A percentile compares a stretch with the other conserved stretches of the same genome.
These are phyloP conservation scores for Veloboletus limbatus DNA, from an alignment of 1,284 basidiomycete species.

Conservation along the genomic window DNA sequence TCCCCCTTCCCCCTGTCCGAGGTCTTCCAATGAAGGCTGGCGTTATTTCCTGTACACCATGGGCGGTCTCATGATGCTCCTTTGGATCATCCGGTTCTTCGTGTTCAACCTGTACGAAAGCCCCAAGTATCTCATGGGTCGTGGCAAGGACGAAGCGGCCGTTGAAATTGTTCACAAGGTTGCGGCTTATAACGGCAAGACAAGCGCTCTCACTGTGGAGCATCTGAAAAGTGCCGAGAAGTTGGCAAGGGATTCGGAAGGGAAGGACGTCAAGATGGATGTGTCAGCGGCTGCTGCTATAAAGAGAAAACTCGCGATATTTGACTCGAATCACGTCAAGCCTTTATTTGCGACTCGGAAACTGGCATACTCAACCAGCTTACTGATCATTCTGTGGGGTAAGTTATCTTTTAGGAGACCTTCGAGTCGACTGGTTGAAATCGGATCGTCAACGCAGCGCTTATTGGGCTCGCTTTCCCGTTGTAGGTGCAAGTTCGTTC, in stretches of 20 bases:
- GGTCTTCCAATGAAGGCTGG: conserved; percentile 64
- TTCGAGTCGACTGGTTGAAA: conserved; percentile 1
- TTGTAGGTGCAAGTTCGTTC: conserved; percentile 41
- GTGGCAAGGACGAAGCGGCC: conserved; percentile 68
- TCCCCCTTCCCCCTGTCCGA: conserved; percentile 41
- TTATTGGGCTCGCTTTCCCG: conserved; percentile 75
- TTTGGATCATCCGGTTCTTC: conserved; percentile 69
- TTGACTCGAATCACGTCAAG: conserved; percentile 47
- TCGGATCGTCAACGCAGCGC: conserved; percentile 37
- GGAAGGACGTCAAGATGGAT: conserved; percentile 27
- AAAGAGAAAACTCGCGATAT: conserved; percentile 42
- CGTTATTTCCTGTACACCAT: conserved; percentile 64
- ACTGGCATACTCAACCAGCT: conserved; percentile 57
- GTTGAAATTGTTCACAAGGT: conserved; percentile 67
- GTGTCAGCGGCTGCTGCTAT: conserved; percentile 40
- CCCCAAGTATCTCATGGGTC: conserved; percentile 73
- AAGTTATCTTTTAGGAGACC: conserved; percentile 15
- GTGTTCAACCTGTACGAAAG: conserved; percentile 74
- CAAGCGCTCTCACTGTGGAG: conserved; percentile 46
- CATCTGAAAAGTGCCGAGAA: conserved; percentile 39
- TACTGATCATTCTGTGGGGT: conserved; percentile 66
- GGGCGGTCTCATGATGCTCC: conserved; percentile 59
- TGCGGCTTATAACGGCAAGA: conserved; percentile 64
- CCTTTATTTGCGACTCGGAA: conserved; percentile 62
- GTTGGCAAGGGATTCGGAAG: conserved; percentile 6